Base-by-base conservation (phyloP, 2,329 filamentous ascomycete genomes). In the Fusarium cicatricum region DNA sequence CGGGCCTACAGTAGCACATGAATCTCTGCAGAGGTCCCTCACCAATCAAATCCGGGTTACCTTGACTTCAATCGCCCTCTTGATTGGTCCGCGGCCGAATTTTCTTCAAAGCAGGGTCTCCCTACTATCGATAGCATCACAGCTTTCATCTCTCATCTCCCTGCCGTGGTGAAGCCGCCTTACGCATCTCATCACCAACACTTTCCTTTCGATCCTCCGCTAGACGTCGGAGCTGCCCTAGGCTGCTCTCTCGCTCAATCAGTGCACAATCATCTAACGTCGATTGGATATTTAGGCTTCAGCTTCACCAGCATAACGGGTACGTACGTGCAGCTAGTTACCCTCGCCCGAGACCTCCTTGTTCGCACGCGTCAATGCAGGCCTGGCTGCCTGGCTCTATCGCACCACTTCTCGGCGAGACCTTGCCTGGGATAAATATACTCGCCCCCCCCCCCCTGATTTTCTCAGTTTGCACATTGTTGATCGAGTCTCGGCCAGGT, bases 111-210 rank as follows among this genome's bases (percentile, higher is more conserved):
- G 23, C 43, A 32, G 32, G 37, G 34, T 36, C 55, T 48, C 44
- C 43, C 39, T 39, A 59, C 49, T 60, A 62, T 62, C 46, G 55
- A 62, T 63, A 62, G 15, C 60, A 60, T 63, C 59, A 62, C 60
- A 56, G 46, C 59, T 46, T 63, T 60, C 58, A 63, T 46, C 52
- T 62, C 36, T 40, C 55, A 55, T 59, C 58, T 55, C 36, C 46
- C 39, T 48, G 32, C 26, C 33, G 36, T 44, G 41, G 31, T n/a
- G n/a, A n/a, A n/a, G n/a, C n/a, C n/a, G n/a, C n/a, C n/a, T n/a
- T n/a, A 40, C 26, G 40, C 37, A 45, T 46, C 34, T 62, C 36
- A 37, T 44, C 32, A 48, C 39, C 17, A 58, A 41, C 19, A 19
- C 32, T 52, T 23, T 21, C 32, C 17, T 39, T 28, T 36, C 45